Percentiles rank a stretch among this genome's conserved stretches.
Evolutionary conservation across 192 early-diverging fungal genomes (phyloP).

Genomic region (Entomortierella beljakovae): DNA sequence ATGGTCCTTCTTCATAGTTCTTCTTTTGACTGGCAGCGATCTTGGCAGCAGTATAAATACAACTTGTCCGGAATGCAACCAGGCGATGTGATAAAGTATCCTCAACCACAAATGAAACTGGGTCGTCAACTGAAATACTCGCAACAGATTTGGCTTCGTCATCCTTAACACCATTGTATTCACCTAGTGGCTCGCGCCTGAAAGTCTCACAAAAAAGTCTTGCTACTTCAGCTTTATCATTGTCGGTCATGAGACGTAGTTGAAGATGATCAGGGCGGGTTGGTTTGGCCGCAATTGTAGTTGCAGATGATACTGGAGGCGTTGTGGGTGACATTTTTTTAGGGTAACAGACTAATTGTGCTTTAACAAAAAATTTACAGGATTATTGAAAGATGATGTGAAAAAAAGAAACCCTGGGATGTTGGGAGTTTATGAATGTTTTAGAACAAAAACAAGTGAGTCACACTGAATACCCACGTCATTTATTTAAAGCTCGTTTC

Average conservation of each 20-base stretch:
- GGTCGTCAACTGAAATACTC: constrained; percentile 13
- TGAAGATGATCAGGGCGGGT: constrained; percentile 28
- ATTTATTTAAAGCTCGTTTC: too few relatives aligned
- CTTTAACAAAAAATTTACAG: too few relatives aligned
- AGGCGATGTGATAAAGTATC: constrained; percentile 21
- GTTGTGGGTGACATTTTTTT: background rate
- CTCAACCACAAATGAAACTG: constrained; percentile 50
- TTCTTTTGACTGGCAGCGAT: constrained; percentile 2
- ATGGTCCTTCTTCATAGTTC: background rate
- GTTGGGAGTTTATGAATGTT: too few relatives aligned
- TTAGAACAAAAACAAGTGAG: too few relatives aligned
- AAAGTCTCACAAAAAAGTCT: constrained; percentile 36
- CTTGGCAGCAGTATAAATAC: constrained; percentile 2
- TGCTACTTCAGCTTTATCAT: constrained; percentile 29
- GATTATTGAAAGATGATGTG: too few relatives aligned
- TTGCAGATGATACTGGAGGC: background rate
- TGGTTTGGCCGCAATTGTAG: background rate
- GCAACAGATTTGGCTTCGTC: constrained; percentile 7
- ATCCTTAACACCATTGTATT: constrained; percentile 11
- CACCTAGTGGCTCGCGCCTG: constrained; percentile 37
- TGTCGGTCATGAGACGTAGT: constrained; percentile 24
- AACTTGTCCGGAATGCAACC: constrained; percentile 43
- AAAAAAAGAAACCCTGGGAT: too few relatives aligned
- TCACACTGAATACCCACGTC: too few relatives aligned
- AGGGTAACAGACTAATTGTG: too few relatives aligned